phyloP scores from a whole-genome alignment of 2,329 filamentous ascomycete genomes.

The Neonectria faginata region DNA sequence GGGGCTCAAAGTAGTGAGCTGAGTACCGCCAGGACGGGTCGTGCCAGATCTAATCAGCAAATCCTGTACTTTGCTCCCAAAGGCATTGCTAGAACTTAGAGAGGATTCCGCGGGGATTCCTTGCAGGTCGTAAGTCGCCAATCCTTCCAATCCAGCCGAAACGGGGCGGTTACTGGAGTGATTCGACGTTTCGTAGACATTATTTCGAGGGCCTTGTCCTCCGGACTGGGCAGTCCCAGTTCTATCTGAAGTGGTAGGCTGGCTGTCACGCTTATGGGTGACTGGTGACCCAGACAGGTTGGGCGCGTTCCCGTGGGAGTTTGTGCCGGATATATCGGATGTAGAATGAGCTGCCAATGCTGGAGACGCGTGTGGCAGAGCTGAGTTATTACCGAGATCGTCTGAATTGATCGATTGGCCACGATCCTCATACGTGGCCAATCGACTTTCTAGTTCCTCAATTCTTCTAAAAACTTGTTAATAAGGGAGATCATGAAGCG shows the following conservation, averaged over 20 bases:
- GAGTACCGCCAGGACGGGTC: background rate
- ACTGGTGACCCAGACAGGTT: too few relatives aligned
- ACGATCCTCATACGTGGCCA: constrained; percentile 3
- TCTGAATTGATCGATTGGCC: background rate
- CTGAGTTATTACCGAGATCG: background rate
- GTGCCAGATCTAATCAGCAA: constrained; percentile 8
- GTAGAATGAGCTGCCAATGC: background rate
- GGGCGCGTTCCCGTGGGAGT: too few relatives aligned
- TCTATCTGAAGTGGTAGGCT: too few relatives aligned
- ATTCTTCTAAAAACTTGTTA: background rate
- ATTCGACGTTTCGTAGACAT: too few relatives aligned
- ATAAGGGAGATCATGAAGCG: background rate
- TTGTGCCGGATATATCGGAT: background rate
- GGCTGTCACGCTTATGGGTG: too few relatives aligned
- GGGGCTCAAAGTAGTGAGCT: background rate
- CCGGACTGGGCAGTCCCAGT: too few relatives aligned
- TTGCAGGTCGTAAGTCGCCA: background rate
- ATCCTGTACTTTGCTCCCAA: constrained; percentile 7
- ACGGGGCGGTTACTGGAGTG: too few relatives aligned
- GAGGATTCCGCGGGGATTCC: constrained; percentile 5
- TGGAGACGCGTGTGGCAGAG: background rate
- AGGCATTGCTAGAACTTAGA: constrained; percentile 8
- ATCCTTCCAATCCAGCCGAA: too few relatives aligned
- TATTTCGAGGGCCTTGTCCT: too few relatives aligned
- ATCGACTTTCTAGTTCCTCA: constrained; percentile 9